Evolutionary conservation across 352 stramenopile genomes (phyloP).

Genomic region (Pythium pyrilobum): DNA sequence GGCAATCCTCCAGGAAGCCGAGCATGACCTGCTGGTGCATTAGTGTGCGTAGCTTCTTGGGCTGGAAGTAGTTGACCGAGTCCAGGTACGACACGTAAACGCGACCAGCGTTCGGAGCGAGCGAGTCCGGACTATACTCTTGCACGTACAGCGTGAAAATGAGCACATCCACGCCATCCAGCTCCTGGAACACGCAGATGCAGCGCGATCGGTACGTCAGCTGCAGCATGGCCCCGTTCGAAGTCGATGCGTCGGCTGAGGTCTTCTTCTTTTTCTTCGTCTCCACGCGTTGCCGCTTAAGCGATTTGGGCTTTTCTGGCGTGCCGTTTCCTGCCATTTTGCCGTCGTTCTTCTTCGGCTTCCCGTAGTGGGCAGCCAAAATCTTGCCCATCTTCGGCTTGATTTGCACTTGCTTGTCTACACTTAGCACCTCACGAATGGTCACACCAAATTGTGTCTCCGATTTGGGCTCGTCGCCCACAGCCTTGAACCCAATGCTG

Average conservation of each 20-base stretch:
- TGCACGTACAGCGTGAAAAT: slow-evolving; percentile 89
- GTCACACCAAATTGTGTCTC: slow-evolving; percentile 80
- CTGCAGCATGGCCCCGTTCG: slow-evolving; percentile 41
- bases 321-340: slow-evolving; percentile 14
- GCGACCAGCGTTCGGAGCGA: slow-evolving; percentile 69
- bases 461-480: slow-evolving; percentile 59
- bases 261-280: slow-evolving; percentile 35
- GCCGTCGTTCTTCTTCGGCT: slow-evolving; percentile 39
- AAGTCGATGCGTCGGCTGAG: slow-evolving; percentile 10
- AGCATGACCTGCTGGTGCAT: slow-evolving; percentile 89
- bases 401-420: slow-evolving; percentile 87
- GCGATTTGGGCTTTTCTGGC: slow-evolving; percentile 39
- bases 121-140: slow-evolving; percentile 74
- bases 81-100: slow-evolving; percentile 89
- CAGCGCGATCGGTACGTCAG: slow-evolving; percentile 85
- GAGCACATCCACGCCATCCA: slow-evolving; percentile 83
- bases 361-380: slow-evolving; percentile 56
- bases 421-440: slow-evolving; percentile 79
- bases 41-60: slow-evolving; percentile 81
- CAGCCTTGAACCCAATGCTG: slow-evolving; percentile 70
- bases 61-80: slow-evolving; percentile 88
- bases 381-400: slow-evolving; percentile 81
- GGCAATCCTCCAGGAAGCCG: slow-evolving; percentile 83
- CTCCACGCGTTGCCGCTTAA: slow-evolving; percentile 55
- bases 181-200: slow-evolving; percentile 88